These are phyloP conservation scores for Mimosa pudica DNA, from an alignment of 306 rosid genomes.

Conservation along the genomic window DNA sequence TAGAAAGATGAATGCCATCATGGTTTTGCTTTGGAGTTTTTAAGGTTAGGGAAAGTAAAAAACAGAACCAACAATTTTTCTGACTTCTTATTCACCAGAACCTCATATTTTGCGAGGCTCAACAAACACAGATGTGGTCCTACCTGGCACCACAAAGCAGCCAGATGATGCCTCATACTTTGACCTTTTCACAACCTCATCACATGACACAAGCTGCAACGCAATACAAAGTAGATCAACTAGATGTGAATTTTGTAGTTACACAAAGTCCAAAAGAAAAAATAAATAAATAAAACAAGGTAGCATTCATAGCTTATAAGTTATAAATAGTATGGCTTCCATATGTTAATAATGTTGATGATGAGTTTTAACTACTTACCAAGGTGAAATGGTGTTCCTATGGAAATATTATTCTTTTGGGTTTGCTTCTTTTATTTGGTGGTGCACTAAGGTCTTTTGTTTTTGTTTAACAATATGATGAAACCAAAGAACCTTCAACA, in stretches of 20 bases:
- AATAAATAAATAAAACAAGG: neutral
- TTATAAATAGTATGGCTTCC: neutral
- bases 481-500: too few relatives aligned
- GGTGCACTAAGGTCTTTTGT: too few relatives aligned
- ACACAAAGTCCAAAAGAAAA: neutral
- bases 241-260: neutral
- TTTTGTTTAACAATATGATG: too few relatives aligned
- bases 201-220: constrained; percentile 59
- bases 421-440: too few relatives aligned
- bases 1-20: neutral
- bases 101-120: constrained; percentile 58
- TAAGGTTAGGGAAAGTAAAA: neutral
- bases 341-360: too few relatives aligned
- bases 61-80: constrained; percentile 3
- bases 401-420: too few relatives aligned
- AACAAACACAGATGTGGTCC: constrained; percentile 80
- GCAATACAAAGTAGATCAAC: constrained; percentile 3
- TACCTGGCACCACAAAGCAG: constrained; percentile 61
- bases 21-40: neutral
- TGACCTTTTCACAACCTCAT: constrained; percentile 69
- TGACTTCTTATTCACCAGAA: constrained; percentile 2
- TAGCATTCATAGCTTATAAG: neutral
- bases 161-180: constrained; percentile 63
- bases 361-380: too few relatives aligned
- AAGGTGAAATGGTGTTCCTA: too few relatives aligned